phyloP scores from a whole-genome alignment of 164 flowering plant genomes.

The Berberis thunbergii region DNA sequence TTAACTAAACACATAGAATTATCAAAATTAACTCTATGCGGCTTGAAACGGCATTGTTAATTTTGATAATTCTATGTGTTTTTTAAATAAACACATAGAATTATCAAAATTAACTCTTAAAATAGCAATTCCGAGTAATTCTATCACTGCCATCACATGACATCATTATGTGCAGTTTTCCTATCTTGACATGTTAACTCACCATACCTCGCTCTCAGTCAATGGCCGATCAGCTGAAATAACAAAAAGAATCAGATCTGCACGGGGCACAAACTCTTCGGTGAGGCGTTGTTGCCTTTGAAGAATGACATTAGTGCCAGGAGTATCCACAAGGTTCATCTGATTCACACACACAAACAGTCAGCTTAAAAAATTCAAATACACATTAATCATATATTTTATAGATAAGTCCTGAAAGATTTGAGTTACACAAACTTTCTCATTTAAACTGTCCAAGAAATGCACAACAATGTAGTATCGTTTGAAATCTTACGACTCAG shows the following conservation, averaged over 20 bases:
- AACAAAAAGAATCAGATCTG: constrained; percentile 87
- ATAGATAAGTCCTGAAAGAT: too few species aligned
- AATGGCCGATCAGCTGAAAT: constrained; percentile 95
- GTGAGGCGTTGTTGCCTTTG: constrained; percentile 94
- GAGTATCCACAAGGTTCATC: constrained; percentile 95
- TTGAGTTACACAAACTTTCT: too few species aligned
- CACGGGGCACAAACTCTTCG: constrained; percentile 96
- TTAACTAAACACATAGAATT: too few species aligned
- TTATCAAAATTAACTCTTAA: not conserved
- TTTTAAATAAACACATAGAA: too few species aligned
- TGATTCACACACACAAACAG: constrained; percentile 24
- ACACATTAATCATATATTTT: too few species aligned
- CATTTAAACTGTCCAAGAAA: too few species aligned
- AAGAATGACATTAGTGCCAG: constrained; percentile 97
- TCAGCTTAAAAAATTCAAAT: not conserved
- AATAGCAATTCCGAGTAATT: not conserved
- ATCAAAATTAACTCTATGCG: too few species aligned
- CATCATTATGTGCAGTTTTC: not conserved
- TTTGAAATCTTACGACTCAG: too few species aligned
- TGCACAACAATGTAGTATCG: too few species aligned
- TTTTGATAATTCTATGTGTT: too few species aligned
- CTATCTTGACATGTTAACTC: not conserved
- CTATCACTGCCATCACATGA: not conserved
- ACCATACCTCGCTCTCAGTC: constrained; percentile 87
- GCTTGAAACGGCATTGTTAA: too few species aligned